These are phyloP conservation scores for Baeospora myosura DNA, from an alignment of 1,284 basidiomycete species.

Conservation along the genomic window DNA sequence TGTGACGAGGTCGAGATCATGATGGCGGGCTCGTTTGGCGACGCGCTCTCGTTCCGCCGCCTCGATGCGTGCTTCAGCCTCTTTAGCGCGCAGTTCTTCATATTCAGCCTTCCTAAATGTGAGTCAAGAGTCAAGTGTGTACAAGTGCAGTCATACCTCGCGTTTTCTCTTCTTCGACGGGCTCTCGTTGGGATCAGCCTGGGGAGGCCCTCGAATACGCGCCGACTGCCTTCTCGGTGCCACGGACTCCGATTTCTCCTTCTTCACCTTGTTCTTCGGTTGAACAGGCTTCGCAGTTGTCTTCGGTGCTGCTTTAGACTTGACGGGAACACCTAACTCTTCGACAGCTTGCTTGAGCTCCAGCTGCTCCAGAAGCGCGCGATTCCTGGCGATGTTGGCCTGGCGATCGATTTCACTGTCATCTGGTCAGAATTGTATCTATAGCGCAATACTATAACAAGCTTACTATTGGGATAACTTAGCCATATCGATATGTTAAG, in stretches of 20 bases:
- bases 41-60: slow-evolving; percentile 53
- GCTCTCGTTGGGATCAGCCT: slow-evolving; percentile 53
- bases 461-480: slow-evolving; percentile 4
- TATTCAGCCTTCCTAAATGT: slow-evolving; percentile 29
- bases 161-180: slow-evolving; percentile 55
- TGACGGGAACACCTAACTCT: slow-evolving; percentile 37
- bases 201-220: slow-evolving; percentile 39
- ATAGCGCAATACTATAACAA: too few species aligned
- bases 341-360: slow-evolving; percentile 54
- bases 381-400: slow-evolving; percentile 73
- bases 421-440: background rate
- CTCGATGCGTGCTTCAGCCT: slow-evolving; percentile 51
- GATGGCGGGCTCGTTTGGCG: slow-evolving; percentile 59
- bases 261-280: slow-evolving; percentile 44
- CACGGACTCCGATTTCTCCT: slow-evolving; percentile 31
- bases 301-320: slow-evolving; percentile 26
- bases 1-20: slow-evolving; percentile 54
- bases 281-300: slow-evolving; percentile 58
- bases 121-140: background rate
- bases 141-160: slow-evolving; percentile 36
- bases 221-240: slow-evolving; percentile 58
- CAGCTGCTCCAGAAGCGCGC: slow-evolving; percentile 61
- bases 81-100: slow-evolving; percentile 39
- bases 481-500: too few species aligned
- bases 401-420: slow-evolving; percentile 65